Conservation (phyloP, 2,329 filamentous ascomycete species). For the Periconia macrospinosa region DNA sequence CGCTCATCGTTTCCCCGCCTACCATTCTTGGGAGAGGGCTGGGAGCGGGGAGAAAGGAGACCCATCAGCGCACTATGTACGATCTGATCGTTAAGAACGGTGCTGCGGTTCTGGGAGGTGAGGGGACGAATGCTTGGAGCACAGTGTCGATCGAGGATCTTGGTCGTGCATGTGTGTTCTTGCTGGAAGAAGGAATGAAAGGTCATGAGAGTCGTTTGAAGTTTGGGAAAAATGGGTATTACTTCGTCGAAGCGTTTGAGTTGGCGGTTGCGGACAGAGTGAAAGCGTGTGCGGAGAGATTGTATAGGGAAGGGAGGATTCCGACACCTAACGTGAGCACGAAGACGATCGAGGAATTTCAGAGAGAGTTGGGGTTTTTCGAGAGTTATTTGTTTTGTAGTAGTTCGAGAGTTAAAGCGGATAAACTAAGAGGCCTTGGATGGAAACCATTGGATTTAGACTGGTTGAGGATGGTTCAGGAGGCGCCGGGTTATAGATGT, state of each 20-base stretch:
- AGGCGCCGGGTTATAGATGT: not conserved
- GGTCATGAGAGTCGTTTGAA: not conserved
- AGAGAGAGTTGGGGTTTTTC: not conserved
- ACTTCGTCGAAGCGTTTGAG: conserved; percentile 5
- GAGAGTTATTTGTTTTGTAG: not conserved
- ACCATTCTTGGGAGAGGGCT: conserved; percentile 4
- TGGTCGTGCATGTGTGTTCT: conserved; percentile 2
- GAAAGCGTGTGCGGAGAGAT: not conserved
- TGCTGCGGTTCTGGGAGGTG: not conserved
- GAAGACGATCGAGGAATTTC: not conserved
- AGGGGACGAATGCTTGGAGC: conserved; percentile 2
- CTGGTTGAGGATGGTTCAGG: not conserved
- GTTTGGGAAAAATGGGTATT: conserved; percentile 1
- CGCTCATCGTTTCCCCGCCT: conserved; percentile 1
- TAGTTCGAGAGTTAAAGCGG: not conserved
- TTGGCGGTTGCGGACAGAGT: not conserved
- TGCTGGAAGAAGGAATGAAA: conserved; percentile 1
- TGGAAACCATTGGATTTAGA: not conserved
- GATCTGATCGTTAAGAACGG: conserved; percentile 2
- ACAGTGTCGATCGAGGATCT: conserved; percentile 4
- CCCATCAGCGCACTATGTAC: not conserved
- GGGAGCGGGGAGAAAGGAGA: conserved; percentile 1
- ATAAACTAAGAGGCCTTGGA: not conserved
- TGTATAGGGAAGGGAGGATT: conserved; percentile 1
- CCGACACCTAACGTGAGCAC: not conserved